Percentiles rank a stretch among this genome's conserved stretches.
Conservation (phyloP, 2,329 filamentous ascomycete species). For the Trichophyton benhamiae region DNA sequence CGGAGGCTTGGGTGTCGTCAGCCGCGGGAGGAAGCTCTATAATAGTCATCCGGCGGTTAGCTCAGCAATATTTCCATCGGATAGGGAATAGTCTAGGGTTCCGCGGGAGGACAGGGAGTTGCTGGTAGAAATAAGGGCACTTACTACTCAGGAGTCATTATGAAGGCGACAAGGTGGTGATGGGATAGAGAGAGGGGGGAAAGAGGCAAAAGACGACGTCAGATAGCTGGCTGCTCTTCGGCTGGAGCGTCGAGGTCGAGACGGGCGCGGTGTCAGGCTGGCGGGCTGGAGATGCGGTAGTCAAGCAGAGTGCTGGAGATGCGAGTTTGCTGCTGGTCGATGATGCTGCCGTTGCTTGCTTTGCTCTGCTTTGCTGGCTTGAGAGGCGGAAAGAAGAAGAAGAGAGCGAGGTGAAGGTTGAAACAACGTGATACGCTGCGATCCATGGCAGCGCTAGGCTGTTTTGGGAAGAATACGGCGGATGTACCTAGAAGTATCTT, state of each 20-base stretch:
- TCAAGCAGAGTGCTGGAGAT: background rate
- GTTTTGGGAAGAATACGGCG: background rate
- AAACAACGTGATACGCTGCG: constrained; percentile 1
- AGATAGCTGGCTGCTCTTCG: background rate
- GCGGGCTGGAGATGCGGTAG: background rate
- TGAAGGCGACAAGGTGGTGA: constrained; percentile 17
- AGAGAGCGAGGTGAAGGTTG: constrained; percentile 4
- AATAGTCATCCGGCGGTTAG: background rate
- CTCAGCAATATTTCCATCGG: background rate
- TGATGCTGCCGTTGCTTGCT: background rate
- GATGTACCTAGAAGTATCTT: background rate
- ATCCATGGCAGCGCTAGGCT: background rate
- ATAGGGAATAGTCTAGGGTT: background rate
- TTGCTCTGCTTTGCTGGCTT: background rate
- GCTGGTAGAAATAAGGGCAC: constrained; percentile 10
- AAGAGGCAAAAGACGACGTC: background rate
- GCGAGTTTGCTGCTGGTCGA: background rate
- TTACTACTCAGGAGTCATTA: constrained; percentile 41
- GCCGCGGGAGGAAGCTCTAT: constrained; percentile 2
- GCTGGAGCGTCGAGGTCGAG: background rate
- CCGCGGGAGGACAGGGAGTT: background rate
- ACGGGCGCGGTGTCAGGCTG: background rate
- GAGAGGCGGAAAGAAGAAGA: background rate
- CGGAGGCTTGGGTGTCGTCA: background rate
- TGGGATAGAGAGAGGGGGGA: background rate